Conservation (phyloP, 352 stramenopile species). For the Pythium biforme region DNA sequence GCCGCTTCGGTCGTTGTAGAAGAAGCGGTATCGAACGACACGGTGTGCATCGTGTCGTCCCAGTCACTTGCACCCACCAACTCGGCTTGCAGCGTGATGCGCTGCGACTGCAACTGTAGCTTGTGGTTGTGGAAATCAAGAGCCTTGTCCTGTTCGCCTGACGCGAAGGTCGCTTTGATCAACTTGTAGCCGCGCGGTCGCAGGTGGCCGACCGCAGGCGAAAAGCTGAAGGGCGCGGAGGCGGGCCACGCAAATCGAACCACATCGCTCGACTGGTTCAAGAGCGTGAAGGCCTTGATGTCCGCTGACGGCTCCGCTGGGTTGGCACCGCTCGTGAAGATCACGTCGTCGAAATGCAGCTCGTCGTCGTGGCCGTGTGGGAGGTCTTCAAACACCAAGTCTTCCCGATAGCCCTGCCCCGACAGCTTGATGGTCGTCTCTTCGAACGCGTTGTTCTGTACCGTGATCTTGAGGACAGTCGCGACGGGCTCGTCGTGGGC, state of each 20-base stretch:
- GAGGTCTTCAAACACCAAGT: slow-evolving; percentile 88
- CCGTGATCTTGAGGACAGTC: slow-evolving; percentile 72
- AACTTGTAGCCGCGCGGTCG: slow-evolving; percentile 55
- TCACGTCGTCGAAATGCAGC: slow-evolving; percentile 88
- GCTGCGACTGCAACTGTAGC: slow-evolving; percentile 44
- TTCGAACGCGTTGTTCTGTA: slow-evolving; percentile 92
- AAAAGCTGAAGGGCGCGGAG: slow-evolving; percentile 62
- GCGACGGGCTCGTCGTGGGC: slow-evolving; percentile 56
- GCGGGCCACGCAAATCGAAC: slow-evolving; percentile 76
- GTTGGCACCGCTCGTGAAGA: slow-evolving; percentile 25
- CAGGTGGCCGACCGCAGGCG: slow-evolving; percentile 70
- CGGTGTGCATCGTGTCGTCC: slow-evolving; percentile 71
- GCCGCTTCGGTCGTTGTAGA: slow-evolving; percentile 26
- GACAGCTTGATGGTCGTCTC: slow-evolving; percentile 72
- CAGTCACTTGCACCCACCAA: slow-evolving; percentile 43
- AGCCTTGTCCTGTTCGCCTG: slow-evolving; percentile 27
- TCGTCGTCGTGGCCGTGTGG: slow-evolving; percentile 69
- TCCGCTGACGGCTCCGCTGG: slow-evolving; percentile 20
- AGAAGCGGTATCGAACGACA: slow-evolving; percentile 44
- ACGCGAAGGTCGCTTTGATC: slow-evolving; percentile 75
- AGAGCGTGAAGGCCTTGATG: slow-evolving; percentile 76
- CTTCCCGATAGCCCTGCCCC: slow-evolving; percentile 78
- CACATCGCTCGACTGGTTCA: slow-evolving; percentile 55
- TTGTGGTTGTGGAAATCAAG: slow-evolving; percentile 39
- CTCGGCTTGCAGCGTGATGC: slow-evolving; percentile 47